These are phyloP conservation scores for Sporothrix luriei DNA, from an alignment of 2,329 filamentous ascomycete genomes.

Conservation along the genomic window DNA sequence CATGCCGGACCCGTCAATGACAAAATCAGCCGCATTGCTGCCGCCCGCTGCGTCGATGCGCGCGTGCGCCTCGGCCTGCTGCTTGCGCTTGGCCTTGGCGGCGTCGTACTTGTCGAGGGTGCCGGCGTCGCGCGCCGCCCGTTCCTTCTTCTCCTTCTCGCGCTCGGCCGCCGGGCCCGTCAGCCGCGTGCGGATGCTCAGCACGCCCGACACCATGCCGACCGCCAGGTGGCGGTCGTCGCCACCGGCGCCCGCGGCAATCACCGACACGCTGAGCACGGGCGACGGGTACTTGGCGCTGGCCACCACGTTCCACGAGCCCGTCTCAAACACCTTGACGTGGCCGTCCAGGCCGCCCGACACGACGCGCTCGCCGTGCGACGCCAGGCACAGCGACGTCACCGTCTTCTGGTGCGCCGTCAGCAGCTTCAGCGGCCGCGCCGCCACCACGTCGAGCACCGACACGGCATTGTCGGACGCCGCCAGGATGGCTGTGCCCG, in stretches of 20 bases:
- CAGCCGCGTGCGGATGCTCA: constrained; percentile 47
- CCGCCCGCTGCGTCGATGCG: constrained; percentile 75
- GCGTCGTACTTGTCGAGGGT: constrained; percentile 77
- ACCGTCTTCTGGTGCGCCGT: constrained; percentile 98
- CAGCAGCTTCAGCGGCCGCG: constrained; percentile 81
- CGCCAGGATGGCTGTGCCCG: constrained; percentile 82
- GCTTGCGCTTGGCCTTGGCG: constrained; percentile 69
- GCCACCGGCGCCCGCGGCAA: constrained; percentile 65
- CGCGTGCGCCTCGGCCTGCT: constrained; percentile 49
- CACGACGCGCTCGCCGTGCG: constrained; percentile 76
- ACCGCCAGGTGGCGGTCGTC: constrained; percentile 94
- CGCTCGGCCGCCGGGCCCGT: constrained; percentile 35
- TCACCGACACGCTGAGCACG: constrained; percentile 79
- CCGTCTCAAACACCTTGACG: constrained; percentile 94
- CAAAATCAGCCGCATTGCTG: constrained; percentile 67
- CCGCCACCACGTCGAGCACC: constrained; percentile 89
- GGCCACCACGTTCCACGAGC: constrained; percentile 93
- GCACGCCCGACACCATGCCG: constrained; percentile 90
- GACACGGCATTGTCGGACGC: constrained; percentile 84
- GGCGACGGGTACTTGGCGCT: constrained; percentile 92
- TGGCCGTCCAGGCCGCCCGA: constrained; percentile 92
- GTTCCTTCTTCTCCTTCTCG: constrained; percentile 47
- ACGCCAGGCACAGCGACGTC: constrained; percentile 80
- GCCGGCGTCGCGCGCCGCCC: constrained; percentile 77
- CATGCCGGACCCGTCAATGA: constrained; percentile 61